Conservation (phyloP, 495 filamentous ascomycete genomes). For the Penicillium coffeae region DNA sequence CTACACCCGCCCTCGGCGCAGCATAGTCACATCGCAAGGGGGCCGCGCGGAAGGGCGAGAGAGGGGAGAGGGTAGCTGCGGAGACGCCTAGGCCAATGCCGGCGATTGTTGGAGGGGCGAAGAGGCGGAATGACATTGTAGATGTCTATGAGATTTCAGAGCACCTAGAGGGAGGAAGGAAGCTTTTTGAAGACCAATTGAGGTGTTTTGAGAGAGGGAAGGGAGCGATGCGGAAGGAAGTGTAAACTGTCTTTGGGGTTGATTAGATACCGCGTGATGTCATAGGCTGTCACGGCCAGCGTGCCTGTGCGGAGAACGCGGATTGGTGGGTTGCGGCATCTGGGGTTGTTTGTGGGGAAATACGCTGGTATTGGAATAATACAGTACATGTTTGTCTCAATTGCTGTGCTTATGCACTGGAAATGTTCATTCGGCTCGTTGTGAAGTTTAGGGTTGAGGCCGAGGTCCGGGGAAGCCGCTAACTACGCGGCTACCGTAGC, state of each 20-base stretch:
- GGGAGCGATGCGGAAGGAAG: not conserved
- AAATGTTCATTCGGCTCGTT: too few species aligned
- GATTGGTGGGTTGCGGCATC: constrained; percentile 1
- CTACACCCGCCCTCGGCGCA: constrained; percentile 16
- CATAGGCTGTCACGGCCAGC: constrained; percentile 4
- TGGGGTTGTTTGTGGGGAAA: not conserved
- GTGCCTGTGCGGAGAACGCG: not conserved
- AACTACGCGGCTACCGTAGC: too few species aligned
- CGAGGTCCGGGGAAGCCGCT: too few species aligned
- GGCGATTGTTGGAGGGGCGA: constrained; percentile 33
- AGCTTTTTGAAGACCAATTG: not conserved
- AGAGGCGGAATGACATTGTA: constrained; percentile 27
- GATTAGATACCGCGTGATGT: constrained; percentile 11
- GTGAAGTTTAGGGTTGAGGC: too few species aligned
- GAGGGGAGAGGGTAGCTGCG: constrained; percentile 27
- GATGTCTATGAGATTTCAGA: not conserved
- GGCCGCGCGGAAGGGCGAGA: constrained; percentile 35
- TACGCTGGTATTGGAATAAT: not conserved
- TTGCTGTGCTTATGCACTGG: too few species aligned
- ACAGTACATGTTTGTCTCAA: not conserved
- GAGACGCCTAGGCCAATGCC: constrained; percentile 38
- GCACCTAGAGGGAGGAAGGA: not conserved
- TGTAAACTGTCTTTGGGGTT: not conserved
- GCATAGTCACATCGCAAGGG: constrained; percentile 41
- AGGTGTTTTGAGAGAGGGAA: not conserved